Conservation (phyloP, 768 basidiomycete genomes). For the Leccinum pellstonianum region DNA sequence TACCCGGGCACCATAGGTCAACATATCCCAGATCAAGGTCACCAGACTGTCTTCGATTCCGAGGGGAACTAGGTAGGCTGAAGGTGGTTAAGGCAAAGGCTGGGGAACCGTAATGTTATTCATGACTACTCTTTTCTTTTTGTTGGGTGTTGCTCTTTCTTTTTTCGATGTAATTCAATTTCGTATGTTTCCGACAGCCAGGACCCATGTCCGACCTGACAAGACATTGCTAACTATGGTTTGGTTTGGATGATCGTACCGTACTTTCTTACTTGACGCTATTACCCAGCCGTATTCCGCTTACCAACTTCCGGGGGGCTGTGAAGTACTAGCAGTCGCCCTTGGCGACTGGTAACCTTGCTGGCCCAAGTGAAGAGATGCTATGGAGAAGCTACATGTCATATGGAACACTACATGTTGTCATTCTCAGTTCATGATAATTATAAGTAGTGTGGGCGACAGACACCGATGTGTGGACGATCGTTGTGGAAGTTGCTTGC, state of each 20-base stretch:
- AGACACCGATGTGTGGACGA: too few species aligned
- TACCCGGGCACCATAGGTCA: slow-evolving; percentile 67
- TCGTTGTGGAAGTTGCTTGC: too few species aligned
- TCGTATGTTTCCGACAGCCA: slow-evolving; percentile 1
- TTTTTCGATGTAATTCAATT: slow-evolving; percentile 3
- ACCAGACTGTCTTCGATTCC: slow-evolving; percentile 73
- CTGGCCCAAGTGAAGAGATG: too few species aligned
- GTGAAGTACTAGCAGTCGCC: too few species aligned
- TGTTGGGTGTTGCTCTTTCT: not conserved
- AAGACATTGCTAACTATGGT: not conserved
- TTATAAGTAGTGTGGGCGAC: too few species aligned
- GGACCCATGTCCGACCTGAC: not conserved
- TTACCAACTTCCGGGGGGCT: too few species aligned
- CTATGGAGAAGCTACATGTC: too few species aligned
- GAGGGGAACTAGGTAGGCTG: slow-evolving; percentile 39
- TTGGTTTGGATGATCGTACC: not conserved
- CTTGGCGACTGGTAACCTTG: too few species aligned
- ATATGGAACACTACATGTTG: too few species aligned
- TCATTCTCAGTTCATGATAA: too few species aligned
- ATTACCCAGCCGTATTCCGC: not conserved
- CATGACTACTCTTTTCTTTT: not conserved
- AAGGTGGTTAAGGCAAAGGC: not conserved
- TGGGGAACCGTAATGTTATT: slow-evolving; percentile 1
- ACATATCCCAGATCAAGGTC: slow-evolving; percentile 48
- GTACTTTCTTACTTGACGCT: not conserved